Conservation (phyloP, 192 early-diverging fungal genomes). For the Borealophlyctis nickersoniae region DNA sequence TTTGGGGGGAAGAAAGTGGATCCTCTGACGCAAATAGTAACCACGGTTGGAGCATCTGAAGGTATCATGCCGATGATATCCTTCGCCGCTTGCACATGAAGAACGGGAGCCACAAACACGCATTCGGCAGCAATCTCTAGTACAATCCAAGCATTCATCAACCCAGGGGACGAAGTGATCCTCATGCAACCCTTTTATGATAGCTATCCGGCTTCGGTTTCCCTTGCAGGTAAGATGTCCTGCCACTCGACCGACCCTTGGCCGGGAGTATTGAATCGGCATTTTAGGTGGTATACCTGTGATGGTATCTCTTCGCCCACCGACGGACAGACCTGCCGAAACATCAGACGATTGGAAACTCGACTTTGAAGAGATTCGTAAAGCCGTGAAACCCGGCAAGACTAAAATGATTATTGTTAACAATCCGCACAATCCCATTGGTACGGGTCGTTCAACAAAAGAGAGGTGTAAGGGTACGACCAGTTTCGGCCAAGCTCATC, state of each 20-base stretch:
- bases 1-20: conserved; percentile 70
- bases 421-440: conserved; percentile 91
- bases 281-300: conserved; percentile 84
- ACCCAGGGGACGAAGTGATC: conserved; percentile 83
- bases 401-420: conserved; percentile 91
- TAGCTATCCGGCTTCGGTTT: conserved; percentile 72
- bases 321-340: conserved; percentile 33
- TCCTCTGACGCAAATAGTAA: conserved; percentile 76
- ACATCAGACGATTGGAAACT: conserved; percentile 84
- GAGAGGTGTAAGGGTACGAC: conserved; percentile 7
- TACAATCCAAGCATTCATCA: conserved; percentile 65
- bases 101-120: too few species aligned
- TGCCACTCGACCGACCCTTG: too few species aligned
- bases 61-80: conserved; percentile 38
- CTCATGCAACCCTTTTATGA: conserved; percentile 97
- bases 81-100: conserved; percentile 10
- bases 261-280: too few species aligned
- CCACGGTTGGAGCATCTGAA: conserved; percentile 89
- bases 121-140: conserved; percentile 66
- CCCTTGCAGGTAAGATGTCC: too few species aligned
- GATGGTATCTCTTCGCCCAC: conserved; percentile 74
- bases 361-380: conserved; percentile 74
- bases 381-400: conserved; percentile 61
- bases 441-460: conserved; percentile 14
- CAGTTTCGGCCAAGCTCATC: neutral